Base-by-base conservation (phyloP, 2,329 filamentous ascomycete species). In the Calonectria hongkongensis region DNA sequence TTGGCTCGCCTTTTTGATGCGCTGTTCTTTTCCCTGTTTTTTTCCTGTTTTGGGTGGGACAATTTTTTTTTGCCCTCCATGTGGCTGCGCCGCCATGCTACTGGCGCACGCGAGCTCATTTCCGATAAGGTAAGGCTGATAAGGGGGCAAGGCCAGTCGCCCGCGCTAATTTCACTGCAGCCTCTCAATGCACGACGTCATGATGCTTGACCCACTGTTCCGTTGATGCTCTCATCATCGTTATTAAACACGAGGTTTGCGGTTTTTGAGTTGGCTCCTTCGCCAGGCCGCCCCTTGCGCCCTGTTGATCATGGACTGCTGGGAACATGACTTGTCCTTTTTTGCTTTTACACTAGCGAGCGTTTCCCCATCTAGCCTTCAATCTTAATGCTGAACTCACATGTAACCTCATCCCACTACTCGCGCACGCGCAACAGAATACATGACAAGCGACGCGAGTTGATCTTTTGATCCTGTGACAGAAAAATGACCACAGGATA, bases 41-140 rank as follows among this genome's bases (percentile, higher is more conserved):
- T 60, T 60, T 60, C 36, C 54, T n/a, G 21, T 60, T 41, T 60
- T 15, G 33, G 51, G n/a, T 10, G 54, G 36, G 33, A 21, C 54
- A 54, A 58, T 60, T 60, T 63, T 47, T 62, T 62, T 30, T 63
- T 63, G 15, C 30, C 4, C 28, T 25, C 15, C 36, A 9, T 15
- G 39, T 45, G 36, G 58, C 27, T 21, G 36, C 58, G 58, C 39
- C 39, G 36, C 15, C 54, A n/a, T 21, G 27, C 33, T 60, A 25
- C 33, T 41, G n/a, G 9, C n/a, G n/a, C 54, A 58, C 54, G n/a
- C 54, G 54, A 58, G 54, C 33, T 41, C 54, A 60, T 60, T 60
- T 60, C 58, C 58, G 58, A 63, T 47, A 63, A 63, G 58, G 58
- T 60, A 60, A 62, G 66, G 66, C 66, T 60, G 66, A 68, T 60